These are phyloP conservation scores for Naganishia sp. DNA, from an alignment of 1,284 basidiomycete species.

Conservation along the genomic window DNA sequence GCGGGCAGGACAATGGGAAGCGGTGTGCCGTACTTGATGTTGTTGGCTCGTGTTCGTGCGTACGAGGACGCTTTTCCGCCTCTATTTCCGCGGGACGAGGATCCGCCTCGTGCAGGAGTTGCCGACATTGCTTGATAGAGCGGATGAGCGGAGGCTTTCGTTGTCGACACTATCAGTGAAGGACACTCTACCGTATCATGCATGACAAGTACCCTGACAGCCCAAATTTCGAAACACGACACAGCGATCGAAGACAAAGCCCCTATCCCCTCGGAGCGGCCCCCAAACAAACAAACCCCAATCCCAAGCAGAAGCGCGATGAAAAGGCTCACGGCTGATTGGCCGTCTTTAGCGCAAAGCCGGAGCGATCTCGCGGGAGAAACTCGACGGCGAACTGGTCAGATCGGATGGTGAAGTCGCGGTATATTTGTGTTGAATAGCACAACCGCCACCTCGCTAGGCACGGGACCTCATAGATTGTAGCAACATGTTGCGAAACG, in stretches of 20 bases:
- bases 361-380: constrained; percentile 24
- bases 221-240: neutral
- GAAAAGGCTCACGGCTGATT: constrained; percentile 28
- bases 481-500: constrained; percentile 28
- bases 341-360: constrained; percentile 14
- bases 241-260: neutral
- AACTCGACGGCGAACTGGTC: constrained; percentile 1
- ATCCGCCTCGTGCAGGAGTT: constrained; percentile 5
- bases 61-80: constrained; percentile 33
- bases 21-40: constrained; percentile 48
- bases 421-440: neutral
- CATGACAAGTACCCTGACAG: neutral
- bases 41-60: constrained; percentile 35
- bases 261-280: neutral
- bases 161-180: neutral
- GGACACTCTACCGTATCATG: neutral
- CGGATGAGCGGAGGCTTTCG: no score
- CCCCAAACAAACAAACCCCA: neutral
- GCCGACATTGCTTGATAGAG: constrained; percentile 6
- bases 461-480: neutral
- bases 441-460: no score
- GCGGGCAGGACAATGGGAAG: constrained; percentile 48
- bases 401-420: constrained; percentile 5
- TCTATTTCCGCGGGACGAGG: constrained; percentile 17
- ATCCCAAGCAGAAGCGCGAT: constrained; percentile 3